Conservation (phyloP, 805 yeast genomes). For the Starmerella vitae region DNA sequence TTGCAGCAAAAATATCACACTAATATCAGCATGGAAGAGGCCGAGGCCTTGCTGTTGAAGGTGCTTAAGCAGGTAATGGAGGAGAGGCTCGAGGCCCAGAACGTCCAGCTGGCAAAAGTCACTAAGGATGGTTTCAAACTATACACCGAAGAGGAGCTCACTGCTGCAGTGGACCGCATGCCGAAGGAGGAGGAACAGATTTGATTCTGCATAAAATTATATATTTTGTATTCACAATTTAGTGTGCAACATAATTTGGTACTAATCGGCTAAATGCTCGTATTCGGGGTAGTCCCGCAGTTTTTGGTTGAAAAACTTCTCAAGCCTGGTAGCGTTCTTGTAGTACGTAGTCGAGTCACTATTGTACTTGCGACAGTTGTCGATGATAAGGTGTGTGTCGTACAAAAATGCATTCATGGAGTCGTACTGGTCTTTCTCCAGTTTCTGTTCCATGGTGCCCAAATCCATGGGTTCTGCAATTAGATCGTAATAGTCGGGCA, state of each 20-base stretch:
- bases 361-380: constrained; percentile 84
- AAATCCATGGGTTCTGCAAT: constrained; percentile 97
- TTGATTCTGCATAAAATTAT: neutral
- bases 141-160: constrained; percentile 71
- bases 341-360: constrained; percentile 89
- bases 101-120: constrained; percentile 89
- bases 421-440: constrained; percentile 84
- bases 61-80: constrained; percentile 97
- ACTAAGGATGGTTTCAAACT: constrained; percentile 78
- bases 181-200: constrained; percentile 41
- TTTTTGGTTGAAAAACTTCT: constrained; percentile 71
- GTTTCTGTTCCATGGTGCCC: constrained; percentile 84
- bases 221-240: too few species aligned
- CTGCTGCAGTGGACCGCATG: constrained; percentile 61
- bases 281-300: constrained; percentile 87
- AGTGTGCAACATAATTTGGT: neutral
- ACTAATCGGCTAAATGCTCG: constrained; percentile 58
- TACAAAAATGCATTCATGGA: constrained; percentile 82
- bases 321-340: constrained; percentile 88
- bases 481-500: constrained; percentile 89
- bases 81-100: constrained; percentile 87
- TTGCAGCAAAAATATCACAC: constrained; percentile 87
- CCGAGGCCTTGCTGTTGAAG: constrained; percentile 77
- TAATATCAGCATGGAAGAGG: constrained; percentile 80
- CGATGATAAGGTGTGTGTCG: constrained; percentile 74